These are phyloP conservation scores for Rhipidocladum racemiflorum DNA, from an alignment of 176 grass and related monocot species.

Conservation along the genomic window DNA sequence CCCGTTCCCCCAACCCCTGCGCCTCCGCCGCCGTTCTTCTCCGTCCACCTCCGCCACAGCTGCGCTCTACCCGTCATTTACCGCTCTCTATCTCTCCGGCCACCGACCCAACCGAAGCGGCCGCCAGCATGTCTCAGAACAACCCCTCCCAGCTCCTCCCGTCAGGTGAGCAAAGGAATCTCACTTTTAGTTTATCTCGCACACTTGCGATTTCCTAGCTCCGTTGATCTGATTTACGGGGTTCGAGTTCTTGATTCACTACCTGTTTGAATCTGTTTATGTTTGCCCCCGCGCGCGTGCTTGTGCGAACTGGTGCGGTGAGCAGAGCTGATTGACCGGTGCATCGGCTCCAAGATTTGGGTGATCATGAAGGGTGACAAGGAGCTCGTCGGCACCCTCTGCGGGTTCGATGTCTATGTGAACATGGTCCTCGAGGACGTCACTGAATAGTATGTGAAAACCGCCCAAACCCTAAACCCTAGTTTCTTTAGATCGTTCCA, in stretches of 20 bases:
- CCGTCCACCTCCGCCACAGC: neutral
- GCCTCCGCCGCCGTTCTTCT: neutral
- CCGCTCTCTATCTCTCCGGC: neutral
- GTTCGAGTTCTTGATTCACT: neutral
- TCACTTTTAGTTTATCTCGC: neutral
- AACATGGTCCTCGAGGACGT: constrained; percentile 99
- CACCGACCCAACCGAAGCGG: neutral
- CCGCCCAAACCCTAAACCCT: constrained; percentile 52
- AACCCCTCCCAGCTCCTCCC: constrained; percentile 97
- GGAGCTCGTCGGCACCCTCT: constrained; percentile 93
- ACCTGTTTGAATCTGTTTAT: neutral
- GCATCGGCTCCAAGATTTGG: constrained; percentile 99
- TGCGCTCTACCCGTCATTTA: neutral
- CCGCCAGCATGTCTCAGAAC: constrained; percentile 57
- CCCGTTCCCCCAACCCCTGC: neutral
- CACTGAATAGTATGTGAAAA: constrained; percentile 81
- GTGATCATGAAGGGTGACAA: constrained; percentile 99
- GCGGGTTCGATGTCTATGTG: constrained; percentile 96
- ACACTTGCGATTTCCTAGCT: neutral
- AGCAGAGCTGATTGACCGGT: constrained; percentile 91
- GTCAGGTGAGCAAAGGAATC: constrained; percentile 48
- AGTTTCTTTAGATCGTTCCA: neutral
- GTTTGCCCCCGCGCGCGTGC: neutral
- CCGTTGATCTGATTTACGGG: neutral
- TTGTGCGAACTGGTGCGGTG: neutral